A percentile compares a stretch with the other conserved stretches of the same genome.
Conservation (phyloP, 106 monocot genomes). For the Dendrobium nobile region DNA sequence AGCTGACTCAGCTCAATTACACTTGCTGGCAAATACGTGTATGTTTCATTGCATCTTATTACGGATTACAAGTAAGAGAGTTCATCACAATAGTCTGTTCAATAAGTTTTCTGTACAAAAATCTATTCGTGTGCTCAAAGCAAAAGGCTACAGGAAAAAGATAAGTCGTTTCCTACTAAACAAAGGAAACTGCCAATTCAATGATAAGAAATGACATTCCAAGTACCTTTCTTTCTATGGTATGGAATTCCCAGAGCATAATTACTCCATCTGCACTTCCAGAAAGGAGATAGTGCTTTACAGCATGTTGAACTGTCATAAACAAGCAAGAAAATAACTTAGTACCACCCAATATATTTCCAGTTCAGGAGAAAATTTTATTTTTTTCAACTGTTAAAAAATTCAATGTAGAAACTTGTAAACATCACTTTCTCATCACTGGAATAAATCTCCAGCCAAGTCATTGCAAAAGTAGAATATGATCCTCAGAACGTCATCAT, state of each 20-base stretch:
- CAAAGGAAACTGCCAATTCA: not conserved
- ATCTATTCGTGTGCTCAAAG: not conserved
- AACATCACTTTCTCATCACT: not conserved
- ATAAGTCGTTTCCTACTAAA: not conserved
- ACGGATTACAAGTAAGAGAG: not conserved
- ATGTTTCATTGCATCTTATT: not conserved
- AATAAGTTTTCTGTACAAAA: not conserved
- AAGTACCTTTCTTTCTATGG: conserved; percentile 48
- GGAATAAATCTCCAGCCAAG: not conserved
- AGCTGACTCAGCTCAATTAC: not conserved
- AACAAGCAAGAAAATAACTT: conserved; percentile 12
- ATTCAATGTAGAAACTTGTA: not conserved
- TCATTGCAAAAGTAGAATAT: not conserved
- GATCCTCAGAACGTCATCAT: not conserved
- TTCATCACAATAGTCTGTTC: not conserved
- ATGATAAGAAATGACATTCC: not conserved
- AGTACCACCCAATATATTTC: not conserved
- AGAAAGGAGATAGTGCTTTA: conserved; percentile 70
- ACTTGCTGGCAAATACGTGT: not conserved
- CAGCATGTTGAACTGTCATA: conserved; percentile 35
- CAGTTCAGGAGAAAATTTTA: not conserved
- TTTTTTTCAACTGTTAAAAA: not conserved
- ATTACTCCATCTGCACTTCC: conserved; percentile 91
- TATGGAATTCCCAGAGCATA: conserved; percentile 63
- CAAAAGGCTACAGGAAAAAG: not conserved